Evolutionary conservation across 2,329 filamentous ascomycete genomes (phyloP).

Genomic region (Pyricularia grisea): DNA sequence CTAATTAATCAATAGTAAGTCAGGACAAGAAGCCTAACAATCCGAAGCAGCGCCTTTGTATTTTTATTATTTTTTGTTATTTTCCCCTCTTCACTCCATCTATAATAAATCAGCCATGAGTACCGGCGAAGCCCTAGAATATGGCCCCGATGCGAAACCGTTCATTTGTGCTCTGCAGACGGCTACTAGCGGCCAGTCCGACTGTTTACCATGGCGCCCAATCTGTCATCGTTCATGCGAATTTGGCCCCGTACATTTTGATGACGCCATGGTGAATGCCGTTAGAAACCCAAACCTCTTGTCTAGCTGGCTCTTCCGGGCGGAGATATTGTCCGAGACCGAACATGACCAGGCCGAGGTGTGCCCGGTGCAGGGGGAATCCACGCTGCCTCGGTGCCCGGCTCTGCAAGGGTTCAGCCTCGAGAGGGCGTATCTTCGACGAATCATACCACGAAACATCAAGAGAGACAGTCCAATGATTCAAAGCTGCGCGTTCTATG

Average conservation of each 20-base stretch:
- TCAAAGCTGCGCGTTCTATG: slow-evolving; percentile 75
- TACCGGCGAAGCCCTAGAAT: slow-evolving; percentile 6
- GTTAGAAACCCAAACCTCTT: slow-evolving; percentile 74
- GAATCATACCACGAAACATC: slow-evolving; percentile 73
- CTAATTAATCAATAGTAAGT: too few species aligned
- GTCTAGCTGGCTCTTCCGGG: slow-evolving; percentile 67
- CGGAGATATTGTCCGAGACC: slow-evolving; percentile 58
- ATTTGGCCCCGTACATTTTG: slow-evolving; percentile 56
- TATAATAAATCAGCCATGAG: neutral
- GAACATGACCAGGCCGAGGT: neutral
- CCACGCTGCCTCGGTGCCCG: slow-evolving; percentile 22
- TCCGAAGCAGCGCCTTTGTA: neutral
- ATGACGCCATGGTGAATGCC: slow-evolving; percentile 61
- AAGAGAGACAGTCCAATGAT: slow-evolving; percentile 64
- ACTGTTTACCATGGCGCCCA: slow-evolving; percentile 36
- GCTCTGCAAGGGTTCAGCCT: slow-evolving; percentile 37
- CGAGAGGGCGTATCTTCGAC: slow-evolving; percentile 61
- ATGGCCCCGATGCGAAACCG: slow-evolving; percentile 6
- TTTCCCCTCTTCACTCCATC: too few species aligned
- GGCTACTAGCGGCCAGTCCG: neutral
- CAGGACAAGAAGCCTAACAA: neutral
- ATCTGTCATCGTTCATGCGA: slow-evolving; percentile 47
- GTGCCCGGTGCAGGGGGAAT: neutral
- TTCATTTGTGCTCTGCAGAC: neutral
- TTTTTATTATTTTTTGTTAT: neutral